Percentiles rank a stretch among this genome's conserved stretches.
Evolutionary conservation across 1,139 yeast species (phyloP).

Genomic region (Pneumocystis wakefieldiae): DNA sequence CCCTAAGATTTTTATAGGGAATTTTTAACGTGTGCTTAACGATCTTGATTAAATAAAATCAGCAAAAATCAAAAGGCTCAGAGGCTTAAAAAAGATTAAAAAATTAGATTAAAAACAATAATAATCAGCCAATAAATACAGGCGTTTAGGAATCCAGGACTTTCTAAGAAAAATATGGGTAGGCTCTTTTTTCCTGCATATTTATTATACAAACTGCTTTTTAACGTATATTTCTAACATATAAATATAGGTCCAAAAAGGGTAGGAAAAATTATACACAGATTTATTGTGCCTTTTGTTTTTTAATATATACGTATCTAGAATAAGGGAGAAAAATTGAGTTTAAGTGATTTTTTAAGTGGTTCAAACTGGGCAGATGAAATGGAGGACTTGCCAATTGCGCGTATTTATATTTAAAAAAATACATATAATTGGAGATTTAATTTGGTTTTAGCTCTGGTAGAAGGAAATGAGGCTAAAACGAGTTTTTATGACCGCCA

Average conservation of each 20-base stretch:
- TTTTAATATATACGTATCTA: neutral
- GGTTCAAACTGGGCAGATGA: constrained; percentile 15
- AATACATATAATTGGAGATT: neutral
- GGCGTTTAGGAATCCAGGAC: neutral
- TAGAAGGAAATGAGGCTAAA: neutral
- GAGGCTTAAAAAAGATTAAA: no score
- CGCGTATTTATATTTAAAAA: constrained; percentile 2
- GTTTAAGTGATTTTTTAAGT: constrained; percentile 12
- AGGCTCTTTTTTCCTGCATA: neutral
- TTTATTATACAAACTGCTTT: neutral
- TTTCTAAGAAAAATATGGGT: neutral
- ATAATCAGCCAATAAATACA: neutral
- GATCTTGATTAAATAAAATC: no score
- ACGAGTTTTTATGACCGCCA: constrained; percentile 6
- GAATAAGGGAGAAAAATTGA: constrained; percentile 17
- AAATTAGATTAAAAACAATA: neutral
- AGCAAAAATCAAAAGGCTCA: no score
- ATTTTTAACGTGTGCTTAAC: no score
- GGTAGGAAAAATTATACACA: neutral
- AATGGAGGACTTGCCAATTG: constrained; percentile 15
- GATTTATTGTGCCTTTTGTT: neutral
- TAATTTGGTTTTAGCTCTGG: neutral
- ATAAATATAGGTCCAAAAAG: constrained; percentile 6
- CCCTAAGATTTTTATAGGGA: no score
- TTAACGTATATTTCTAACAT: neutral